Evolutionary conservation across 2,329 filamentous ascomycete species (phyloP), one percentile per base, ranked within the genome.

Genomic region (Teratosphaeria pseudoeucalypti): DNA sequence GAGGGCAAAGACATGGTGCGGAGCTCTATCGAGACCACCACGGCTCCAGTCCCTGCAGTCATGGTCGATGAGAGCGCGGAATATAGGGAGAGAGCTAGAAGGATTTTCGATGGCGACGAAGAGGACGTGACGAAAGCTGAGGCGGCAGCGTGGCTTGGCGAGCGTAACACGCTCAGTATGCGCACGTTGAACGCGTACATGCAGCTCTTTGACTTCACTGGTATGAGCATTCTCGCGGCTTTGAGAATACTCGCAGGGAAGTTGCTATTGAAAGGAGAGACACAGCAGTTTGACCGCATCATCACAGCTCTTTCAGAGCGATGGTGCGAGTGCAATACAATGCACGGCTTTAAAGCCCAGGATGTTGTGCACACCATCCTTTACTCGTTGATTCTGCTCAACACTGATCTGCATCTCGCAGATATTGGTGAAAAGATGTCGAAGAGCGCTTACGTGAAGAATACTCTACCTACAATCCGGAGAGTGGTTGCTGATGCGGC

Each of bases 341-440:
- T 86, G 52, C 91, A 99, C 74, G 92, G 92, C 14, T 99, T 97
- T 80, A 96, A 94, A 74, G 85, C 88, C 58, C 84, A 68, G 88
- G 92, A 97, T 76, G 88, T 97, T 55, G 92, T 99, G 19, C 92
- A 99, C 73, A 96, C 92, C 27, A 95, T 97, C 64, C 95, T 90
- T 75, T 99, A 97, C 74, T 96, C 94, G 0, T 85, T 99, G 64
- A 86, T 99, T 70, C 81, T 99, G 11, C 81, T 99, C 63, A 99
- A 99, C 70, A 99, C 94, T 37, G 94, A 99, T 77, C 79, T 99
- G 59, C 92, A 99, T 70, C 75, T 97, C 69, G 94, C 92, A 60
- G 92, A 97, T 70, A 96, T 97, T 66, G 91, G 95, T 62, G 85
- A 89, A 67, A 95, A 95, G 77, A 99, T 99, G 94, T 97, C 92